phyloP scores from a whole-genome alignment of 2,329 filamentous ascomycete species.

The Conoideocrella luteorostrata region DNA sequence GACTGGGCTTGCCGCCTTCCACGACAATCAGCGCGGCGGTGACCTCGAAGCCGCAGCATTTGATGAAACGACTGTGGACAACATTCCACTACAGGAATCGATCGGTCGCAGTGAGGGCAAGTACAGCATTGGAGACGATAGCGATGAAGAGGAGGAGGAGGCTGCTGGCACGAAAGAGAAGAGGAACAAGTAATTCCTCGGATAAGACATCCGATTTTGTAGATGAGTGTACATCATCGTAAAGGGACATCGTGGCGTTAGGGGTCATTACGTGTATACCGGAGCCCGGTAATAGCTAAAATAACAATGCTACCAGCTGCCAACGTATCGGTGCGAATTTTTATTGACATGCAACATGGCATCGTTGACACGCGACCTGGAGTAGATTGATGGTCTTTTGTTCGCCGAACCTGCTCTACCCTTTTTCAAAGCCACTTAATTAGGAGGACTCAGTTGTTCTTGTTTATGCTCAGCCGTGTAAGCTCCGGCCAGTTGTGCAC shows the following conservation, averaged over 20 bases:
- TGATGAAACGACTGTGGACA: conserved; percentile 59
- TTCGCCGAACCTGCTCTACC: neutral
- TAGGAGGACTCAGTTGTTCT: neutral
- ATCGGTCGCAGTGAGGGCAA: conserved; percentile 32
- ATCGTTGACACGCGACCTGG: too few relatives aligned
- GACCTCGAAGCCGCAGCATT: conserved; percentile 60
- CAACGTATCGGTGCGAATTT: too few relatives aligned
- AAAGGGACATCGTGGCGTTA: too few relatives aligned
- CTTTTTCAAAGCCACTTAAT: too few relatives aligned
- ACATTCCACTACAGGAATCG: conserved; percentile 48
- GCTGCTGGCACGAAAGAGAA: conserved; percentile 6
- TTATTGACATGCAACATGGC: too few relatives aligned
- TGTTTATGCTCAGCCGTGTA: neutral
- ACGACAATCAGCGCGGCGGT: conserved; percentile 36
- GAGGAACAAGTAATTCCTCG: too few relatives aligned
- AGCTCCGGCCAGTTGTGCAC: neutral
- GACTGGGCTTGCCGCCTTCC: conserved; percentile 40
- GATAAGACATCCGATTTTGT: neutral
- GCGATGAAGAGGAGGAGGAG: conserved; percentile 39
- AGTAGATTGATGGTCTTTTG: too few relatives aligned
- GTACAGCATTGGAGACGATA: conserved; percentile 53
- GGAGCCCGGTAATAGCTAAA: too few relatives aligned
- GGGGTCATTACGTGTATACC: too few relatives aligned
- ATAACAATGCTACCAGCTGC: too few relatives aligned
- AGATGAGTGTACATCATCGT: neutral